These are phyloP conservation scores for Trichosporon sp. DNA, from an alignment of 1,284 basidiomycete species.

Conservation along the genomic window DNA sequence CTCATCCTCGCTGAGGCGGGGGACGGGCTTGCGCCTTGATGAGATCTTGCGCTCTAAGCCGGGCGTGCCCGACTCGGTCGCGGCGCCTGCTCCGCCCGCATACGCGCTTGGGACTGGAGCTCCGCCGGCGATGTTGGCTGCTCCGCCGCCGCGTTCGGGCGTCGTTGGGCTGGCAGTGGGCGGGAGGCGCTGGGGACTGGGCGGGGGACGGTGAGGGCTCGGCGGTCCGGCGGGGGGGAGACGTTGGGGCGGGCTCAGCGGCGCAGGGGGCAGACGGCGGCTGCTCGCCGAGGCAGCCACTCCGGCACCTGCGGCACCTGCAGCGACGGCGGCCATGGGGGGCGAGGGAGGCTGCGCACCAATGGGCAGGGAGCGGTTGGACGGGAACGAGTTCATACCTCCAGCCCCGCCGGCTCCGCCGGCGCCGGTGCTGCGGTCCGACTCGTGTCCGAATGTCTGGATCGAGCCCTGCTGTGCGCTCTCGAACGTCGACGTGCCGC, in stretches of 20 bases:
- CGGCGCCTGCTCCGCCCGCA: not conserved
- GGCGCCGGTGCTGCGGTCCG: too few species aligned
- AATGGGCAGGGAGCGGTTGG: not conserved
- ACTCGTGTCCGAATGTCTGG: not conserved
- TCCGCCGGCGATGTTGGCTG: not conserved
- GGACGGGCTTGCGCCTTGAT: slow-evolving; percentile 22
- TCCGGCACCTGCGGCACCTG: not conserved
- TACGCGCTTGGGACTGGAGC: not conserved
- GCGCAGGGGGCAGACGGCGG: not conserved
- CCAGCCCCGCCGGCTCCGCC: too few species aligned
- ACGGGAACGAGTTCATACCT: not conserved
- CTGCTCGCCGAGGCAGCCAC: not conserved
- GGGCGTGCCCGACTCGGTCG: not conserved
- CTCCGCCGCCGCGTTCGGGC: not conserved
- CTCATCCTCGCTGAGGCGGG: slow-evolving; percentile 7
- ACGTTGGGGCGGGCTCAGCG: not conserved
- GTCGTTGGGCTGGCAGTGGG: not conserved
- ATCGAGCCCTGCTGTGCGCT: not conserved
- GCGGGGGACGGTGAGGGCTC: not conserved
- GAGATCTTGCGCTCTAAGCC: slow-evolving; percentile 13
- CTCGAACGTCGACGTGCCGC: not conserved
- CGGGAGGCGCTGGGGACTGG: not conserved
- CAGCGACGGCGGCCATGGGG: not conserved
- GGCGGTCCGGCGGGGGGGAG: not conserved
- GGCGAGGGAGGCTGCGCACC: not conserved